phyloP scores from a whole-genome alignment of 768 basidiomycete species.

The Russula earlei region DNA sequence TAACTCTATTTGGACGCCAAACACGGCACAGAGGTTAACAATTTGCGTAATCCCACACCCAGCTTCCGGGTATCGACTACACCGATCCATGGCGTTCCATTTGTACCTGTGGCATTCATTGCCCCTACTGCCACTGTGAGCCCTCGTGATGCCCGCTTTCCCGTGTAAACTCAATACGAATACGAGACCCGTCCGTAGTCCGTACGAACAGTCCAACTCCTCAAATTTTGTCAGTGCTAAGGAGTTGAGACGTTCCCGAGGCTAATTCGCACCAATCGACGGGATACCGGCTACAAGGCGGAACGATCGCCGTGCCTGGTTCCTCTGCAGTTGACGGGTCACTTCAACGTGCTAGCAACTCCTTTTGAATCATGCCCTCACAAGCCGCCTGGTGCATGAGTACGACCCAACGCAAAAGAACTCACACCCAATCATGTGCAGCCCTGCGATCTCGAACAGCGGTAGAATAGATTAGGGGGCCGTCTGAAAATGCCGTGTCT shows the following conservation, averaged over 20 bases:
- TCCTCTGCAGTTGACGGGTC: neutral
- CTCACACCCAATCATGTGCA: too few relatives aligned
- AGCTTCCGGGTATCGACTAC: neutral
- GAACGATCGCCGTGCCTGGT: neutral
- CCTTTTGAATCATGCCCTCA: too few relatives aligned
- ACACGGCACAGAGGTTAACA: neutral
- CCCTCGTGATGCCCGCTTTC: neutral
- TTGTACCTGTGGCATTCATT: neutral
- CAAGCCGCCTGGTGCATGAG: too few relatives aligned
- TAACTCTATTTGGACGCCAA: slow-evolving; percentile 3
- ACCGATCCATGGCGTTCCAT: neutral
- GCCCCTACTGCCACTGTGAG: neutral
- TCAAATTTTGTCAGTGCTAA: neutral
- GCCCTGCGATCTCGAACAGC: too few relatives aligned
- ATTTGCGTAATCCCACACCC: neutral
- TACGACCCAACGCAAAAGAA: too few relatives aligned
- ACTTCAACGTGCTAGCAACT: neutral
- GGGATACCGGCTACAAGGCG: neutral
- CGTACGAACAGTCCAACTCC: neutral
- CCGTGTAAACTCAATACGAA: neutral
- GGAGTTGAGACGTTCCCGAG: neutral
- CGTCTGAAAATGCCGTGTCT: too few relatives aligned
- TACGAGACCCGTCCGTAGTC: too few relatives aligned
- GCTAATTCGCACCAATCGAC: neutral
- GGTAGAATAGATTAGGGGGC: too few relatives aligned